Percentiles rank a stretch among this genome's conserved stretches.
These are phyloP conservation scores for Rubia peregrina DNA, from an alignment of 305 asterid genomes.

Conservation along the genomic window DNA sequence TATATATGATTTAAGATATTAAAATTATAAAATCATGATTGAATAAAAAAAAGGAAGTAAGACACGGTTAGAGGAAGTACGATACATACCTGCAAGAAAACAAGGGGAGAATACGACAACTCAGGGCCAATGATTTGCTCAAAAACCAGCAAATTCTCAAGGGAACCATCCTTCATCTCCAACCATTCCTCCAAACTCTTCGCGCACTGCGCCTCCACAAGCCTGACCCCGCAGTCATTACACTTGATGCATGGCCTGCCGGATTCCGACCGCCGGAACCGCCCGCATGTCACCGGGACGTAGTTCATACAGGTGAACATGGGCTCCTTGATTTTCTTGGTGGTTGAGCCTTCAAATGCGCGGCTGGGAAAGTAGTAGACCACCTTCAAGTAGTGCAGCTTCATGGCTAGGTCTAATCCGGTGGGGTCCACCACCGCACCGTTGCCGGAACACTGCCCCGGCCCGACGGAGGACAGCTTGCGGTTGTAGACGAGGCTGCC, in stretches of 20 bases:
- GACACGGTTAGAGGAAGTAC: too few relatives aligned
- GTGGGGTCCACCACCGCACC: constrained; percentile 28
- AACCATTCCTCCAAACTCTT: constrained; percentile 80
- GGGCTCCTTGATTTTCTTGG: too few relatives aligned
- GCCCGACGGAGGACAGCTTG: constrained; percentile 73
- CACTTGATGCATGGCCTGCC: constrained; percentile 74
- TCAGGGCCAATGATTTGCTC: constrained; percentile 59
- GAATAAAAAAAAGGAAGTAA: too few relatives aligned
- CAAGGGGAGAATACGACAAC: constrained; percentile 42
- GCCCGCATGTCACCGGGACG: constrained; percentile 38
- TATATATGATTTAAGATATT: too few relatives aligned
- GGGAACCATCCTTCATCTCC: constrained; percentile 26
- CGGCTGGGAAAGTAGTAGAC: too few relatives aligned
- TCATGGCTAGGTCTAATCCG: too few relatives aligned
- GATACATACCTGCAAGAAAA: too few relatives aligned
- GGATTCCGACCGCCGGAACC: constrained; percentile 49
- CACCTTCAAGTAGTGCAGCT: too few relatives aligned
- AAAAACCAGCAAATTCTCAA: constrained; percentile 35
- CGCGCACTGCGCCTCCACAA: constrained; percentile 58
- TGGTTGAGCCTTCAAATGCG: too few relatives aligned
- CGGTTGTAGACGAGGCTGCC: constrained; percentile 42
- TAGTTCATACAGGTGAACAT: too few relatives aligned
- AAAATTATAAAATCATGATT: too few relatives aligned
- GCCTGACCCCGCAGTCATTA: constrained; percentile 73
- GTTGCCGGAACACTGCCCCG: constrained; percentile 45